Percentiles rank a stretch among this genome's conserved stretches.
These are phyloP conservation scores for Euptelea pleiosperma DNA, from an alignment of 164 flowering plant genomes.

Conservation along the genomic window DNA sequence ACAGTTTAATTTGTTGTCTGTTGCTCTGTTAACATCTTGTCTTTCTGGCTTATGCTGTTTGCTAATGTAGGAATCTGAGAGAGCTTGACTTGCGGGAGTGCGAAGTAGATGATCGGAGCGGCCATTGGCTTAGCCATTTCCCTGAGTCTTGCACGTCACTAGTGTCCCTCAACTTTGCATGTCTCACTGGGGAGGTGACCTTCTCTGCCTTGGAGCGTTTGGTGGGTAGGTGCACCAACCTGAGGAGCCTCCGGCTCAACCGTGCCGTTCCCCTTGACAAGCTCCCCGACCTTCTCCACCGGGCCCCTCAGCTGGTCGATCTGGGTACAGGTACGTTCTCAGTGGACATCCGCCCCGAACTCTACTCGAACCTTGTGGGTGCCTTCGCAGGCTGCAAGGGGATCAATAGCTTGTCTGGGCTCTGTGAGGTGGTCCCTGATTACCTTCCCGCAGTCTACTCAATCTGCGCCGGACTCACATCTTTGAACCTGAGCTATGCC, in stretches of 20 bases:
- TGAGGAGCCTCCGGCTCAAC: slow-evolving; percentile 69
- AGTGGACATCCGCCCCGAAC: slow-evolving; percentile 59
- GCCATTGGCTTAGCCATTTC: slow-evolving; percentile 82
- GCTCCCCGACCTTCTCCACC: slow-evolving; percentile 51
- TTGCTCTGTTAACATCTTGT: neutral
- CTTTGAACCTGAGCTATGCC: slow-evolving; percentile 78
- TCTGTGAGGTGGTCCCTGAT: slow-evolving; percentile 72
- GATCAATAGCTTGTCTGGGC: slow-evolving; percentile 79
- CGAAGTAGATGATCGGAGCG: slow-evolving; percentile 78
- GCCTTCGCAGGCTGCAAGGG: slow-evolving; percentile 69
- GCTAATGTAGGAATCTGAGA: slow-evolving; percentile 55
- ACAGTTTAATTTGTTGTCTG: too few species aligned
- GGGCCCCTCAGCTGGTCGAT: slow-evolving; percentile 80
- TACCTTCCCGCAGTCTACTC: slow-evolving; percentile 63
- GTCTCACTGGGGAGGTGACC: slow-evolving; percentile 66
- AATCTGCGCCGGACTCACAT: slow-evolving; percentile 57
- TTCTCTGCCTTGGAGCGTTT: slow-evolving; percentile 76
- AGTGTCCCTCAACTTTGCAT: slow-evolving; percentile 72
- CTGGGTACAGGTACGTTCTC: slow-evolving; percentile 74
- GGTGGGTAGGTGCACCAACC: slow-evolving; percentile 68
- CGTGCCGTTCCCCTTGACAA: slow-evolving; percentile 78
- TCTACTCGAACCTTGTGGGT: slow-evolving; percentile 45
- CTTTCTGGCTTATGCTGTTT: slow-evolving; percentile 1
- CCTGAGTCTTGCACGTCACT: slow-evolving; percentile 75
- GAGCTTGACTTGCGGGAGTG: slow-evolving; percentile 81